Percentiles rank a stretch among this genome's conserved stretches.
phyloP scores from a whole-genome alignment of 2,329 filamentous ascomycete species.

The Chaetomium sp. region DNA sequence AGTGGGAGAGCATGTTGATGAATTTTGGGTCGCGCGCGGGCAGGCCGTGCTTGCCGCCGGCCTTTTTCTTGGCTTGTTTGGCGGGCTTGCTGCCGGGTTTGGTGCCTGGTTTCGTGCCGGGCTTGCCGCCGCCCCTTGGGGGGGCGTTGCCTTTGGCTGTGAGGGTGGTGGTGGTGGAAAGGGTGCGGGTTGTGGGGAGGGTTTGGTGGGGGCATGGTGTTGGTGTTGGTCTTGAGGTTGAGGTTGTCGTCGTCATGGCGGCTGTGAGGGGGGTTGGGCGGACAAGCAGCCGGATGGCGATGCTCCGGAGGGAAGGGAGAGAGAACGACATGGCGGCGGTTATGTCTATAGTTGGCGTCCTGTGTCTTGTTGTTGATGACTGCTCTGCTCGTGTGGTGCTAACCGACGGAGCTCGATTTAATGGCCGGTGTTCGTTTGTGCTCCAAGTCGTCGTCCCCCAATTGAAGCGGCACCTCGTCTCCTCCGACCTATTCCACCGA shows the following conservation, averaged over 20 bases:
- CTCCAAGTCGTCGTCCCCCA: neutral
- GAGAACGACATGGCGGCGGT: slow-evolving; percentile 14
- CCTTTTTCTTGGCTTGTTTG: slow-evolving; percentile 1
- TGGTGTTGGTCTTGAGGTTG: slow-evolving; percentile 5
- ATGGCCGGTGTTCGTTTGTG: too few relatives aligned
- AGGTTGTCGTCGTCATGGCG: neutral
- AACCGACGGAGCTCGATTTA: neutral
- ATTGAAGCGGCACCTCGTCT: neutral
- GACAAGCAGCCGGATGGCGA: slow-evolving; percentile 16
- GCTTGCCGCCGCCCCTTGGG: slow-evolving; percentile 3
- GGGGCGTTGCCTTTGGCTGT: neutral
- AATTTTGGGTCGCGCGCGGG: slow-evolving; percentile 29
- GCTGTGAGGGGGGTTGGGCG: slow-evolving; percentile 7
- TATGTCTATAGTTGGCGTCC: too few relatives aligned
- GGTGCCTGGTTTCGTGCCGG: neutral
- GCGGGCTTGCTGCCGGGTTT: neutral
- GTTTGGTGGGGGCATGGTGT: neutral
- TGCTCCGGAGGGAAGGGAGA: slow-evolving; percentile 17
- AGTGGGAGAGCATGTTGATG: slow-evolving; percentile 28
- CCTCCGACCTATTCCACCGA: too few relatives aligned
- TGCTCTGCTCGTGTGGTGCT: neutral
- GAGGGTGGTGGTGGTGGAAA: slow-evolving; percentile 12
- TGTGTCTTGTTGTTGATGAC: neutral
- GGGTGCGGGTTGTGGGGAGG: neutral
- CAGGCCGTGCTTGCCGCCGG: slow-evolving; percentile 5